Evolutionary conservation across 208 protist species (phyloP), one percentile per base, ranked within the genome.

Genomic region (Wallacemonas collosoma): DNA sequence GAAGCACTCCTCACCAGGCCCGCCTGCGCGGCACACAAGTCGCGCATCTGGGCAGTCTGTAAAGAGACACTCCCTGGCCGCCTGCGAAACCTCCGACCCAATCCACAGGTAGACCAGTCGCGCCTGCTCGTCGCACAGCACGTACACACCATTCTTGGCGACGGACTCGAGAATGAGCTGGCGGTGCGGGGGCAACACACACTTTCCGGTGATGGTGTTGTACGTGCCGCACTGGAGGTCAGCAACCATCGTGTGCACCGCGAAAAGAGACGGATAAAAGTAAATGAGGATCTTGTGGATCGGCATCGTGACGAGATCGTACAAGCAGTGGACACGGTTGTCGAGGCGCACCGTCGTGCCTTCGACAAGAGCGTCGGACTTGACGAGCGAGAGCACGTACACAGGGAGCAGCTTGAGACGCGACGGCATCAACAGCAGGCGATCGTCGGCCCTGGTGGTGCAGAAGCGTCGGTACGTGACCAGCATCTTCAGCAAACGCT

Each of bases 391-490:
- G 63, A 97, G 75, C 51, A 84, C 66, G 73, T 94, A 98, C 26
- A 98, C 78, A 26, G 96, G 93, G 62, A 98, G 79, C 66, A 98
- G 81, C 78, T 97, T 97, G 62, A 99, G 82, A 1, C 89, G 82
- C n/a, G 93, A 86, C 7, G 97, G 97, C 85, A 99, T 88, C 17
- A 98, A 80, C 26, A 98, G 80, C 68, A 94, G 86, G 17, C 71
- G 75, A 26, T 55, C 45, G 26, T 57, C 50, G 43, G 41, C 60
- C 68, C 71, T 77, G 40, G 82, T 82, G 56, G 70, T 54, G 78
- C 87, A 92, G 72, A 90, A 87, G 35, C 87, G 87, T 41, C 95
- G 83, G 77, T 98, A 98, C 60, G 53, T 77, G 41, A 80, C 80
- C 39, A 98, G 84, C 55, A 93, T 85, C 55, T 90, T 87, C 41